phyloP scores from a whole-genome alignment of 352 stramenopile genomes.

The Ophiocytium majus region DNA sequence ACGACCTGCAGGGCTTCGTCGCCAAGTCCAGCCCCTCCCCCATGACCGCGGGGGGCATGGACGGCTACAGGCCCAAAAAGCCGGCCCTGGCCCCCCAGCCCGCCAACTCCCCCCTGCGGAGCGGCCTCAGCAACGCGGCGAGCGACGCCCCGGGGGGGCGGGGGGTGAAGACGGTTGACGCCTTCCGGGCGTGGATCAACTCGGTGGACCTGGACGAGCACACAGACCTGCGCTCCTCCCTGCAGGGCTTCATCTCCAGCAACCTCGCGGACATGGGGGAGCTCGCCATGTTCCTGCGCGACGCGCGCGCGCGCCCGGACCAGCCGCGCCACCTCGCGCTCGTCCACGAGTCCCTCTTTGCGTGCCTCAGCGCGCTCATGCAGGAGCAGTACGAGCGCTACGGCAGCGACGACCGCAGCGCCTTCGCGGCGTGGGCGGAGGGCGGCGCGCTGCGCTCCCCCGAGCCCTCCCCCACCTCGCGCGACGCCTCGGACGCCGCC shows the following conservation, averaged over 20 bases:
- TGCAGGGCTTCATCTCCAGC: not conserved
- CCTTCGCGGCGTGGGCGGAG: not conserved
- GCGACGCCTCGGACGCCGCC: not conserved
- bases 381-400: not conserved
- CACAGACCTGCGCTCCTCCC: not conserved
- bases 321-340: not conserved
- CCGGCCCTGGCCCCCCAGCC: too few relatives aligned
- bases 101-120: not conserved
- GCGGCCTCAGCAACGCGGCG: not conserved
- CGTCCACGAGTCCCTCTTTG: not conserved
- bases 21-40: too few relatives aligned
- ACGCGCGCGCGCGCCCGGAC: not conserved
- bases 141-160: not conserved
- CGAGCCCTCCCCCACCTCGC: not conserved
- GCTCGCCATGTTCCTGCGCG: not conserved
- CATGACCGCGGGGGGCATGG: too few relatives aligned
- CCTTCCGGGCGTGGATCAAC: not conserved
- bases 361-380: not conserved
- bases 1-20: too few relatives aligned
- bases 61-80: too few relatives aligned
- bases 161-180: not conserved
- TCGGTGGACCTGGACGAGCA: not conserved
- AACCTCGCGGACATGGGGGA: not conserved
- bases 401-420: not conserved
- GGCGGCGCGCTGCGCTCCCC: not conserved